Evolutionary conservation across 495 filamentous ascomycete genomes (phyloP).

Genomic region (Chaetomium tenue): DNA sequence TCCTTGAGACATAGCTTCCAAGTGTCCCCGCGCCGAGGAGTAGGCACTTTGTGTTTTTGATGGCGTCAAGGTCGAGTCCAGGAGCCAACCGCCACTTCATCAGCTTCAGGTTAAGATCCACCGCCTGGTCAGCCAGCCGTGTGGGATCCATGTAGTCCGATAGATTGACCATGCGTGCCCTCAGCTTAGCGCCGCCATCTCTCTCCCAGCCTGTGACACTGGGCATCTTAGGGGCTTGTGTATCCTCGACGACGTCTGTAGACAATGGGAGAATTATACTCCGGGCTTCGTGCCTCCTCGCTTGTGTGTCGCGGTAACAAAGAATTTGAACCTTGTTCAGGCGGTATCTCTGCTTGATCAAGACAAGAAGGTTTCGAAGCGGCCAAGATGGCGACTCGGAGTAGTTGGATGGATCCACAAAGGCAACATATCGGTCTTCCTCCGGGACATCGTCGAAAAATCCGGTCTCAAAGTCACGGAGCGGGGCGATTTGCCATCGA

Average conservation of each 20-base stretch:
- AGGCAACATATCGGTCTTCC: conserved; percentile 75
- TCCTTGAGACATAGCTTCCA: conserved; percentile 87
- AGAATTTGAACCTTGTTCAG: conserved; percentile 76
- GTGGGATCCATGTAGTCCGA: conserved; percentile 88
- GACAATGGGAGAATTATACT: conserved; percentile 73
- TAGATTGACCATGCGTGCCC: conserved; percentile 72
- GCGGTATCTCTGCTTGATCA: conserved; percentile 79
- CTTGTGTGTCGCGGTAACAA: conserved; percentile 83
- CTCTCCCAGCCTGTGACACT: conserved; percentile 96
- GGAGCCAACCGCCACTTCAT: conserved; percentile 99
- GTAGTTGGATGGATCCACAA: conserved; percentile 92
- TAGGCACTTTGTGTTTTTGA: conserved; percentile 89
- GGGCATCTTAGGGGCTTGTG: conserved; percentile 57
- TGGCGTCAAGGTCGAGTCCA: conserved; percentile 76
- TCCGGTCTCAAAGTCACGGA: conserved; percentile 76
- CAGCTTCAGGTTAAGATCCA: conserved; percentile 93
- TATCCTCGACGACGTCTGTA: conserved; percentile 47
- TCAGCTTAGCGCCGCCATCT: conserved; percentile 69
- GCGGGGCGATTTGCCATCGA: conserved; percentile 69
- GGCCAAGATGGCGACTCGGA: conserved; percentile 84
- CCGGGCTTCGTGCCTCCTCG: conserved; percentile 69
- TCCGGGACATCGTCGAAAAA: conserved; percentile 73
- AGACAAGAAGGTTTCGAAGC: conserved; percentile 80
- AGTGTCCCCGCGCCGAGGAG: conserved; percentile 94
- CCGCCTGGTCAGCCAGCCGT: conserved; percentile 87